phyloP scores from a whole-genome alignment of 306 rosid genomes.

The Coriaria nepalensis region DNA sequence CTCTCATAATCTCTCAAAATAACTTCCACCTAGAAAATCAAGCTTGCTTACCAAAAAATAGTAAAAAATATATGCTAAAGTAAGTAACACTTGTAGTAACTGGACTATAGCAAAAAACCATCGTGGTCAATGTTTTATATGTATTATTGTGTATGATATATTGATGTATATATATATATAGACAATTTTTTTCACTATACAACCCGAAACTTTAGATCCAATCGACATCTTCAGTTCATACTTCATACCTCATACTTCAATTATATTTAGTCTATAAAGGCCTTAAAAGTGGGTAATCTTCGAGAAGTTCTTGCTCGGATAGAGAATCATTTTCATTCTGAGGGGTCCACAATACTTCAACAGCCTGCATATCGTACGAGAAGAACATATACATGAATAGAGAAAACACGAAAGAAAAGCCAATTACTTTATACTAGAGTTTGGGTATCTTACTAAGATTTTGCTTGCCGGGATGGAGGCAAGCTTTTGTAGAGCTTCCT shows the following conservation, averaged over 20 bases:
- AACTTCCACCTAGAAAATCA: no score
- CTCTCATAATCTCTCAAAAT: no score
- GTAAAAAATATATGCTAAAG: no score
- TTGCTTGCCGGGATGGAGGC: constrained; percentile 81
- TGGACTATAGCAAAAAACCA: no score
- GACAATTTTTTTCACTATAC: constrained; percentile 11
- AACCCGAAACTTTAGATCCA: constrained; percentile 3
- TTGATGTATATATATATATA: background rate
- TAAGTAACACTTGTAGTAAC: no score
- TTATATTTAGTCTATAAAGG: constrained; percentile 36
- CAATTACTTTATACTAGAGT: background rate
- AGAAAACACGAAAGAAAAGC: background rate
- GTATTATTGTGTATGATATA: background rate
- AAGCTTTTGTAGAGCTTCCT: constrained; percentile 87
- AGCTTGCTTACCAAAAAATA: no score
- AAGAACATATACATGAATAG: background rate
- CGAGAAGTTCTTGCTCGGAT: constrained; percentile 86
- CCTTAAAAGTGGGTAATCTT: constrained; percentile 94
- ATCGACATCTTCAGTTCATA: constrained; percentile 10
- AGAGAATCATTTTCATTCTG: constrained; percentile 93
- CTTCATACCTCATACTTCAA: constrained; percentile 16
- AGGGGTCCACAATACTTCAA: constrained; percentile 98
- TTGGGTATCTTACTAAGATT: constrained; percentile 44
- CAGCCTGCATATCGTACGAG: constrained; percentile 45
- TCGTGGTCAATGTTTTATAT: no score